Percentiles rank a stretch among this genome's conserved stretches.
These are phyloP conservation scores for Climacium dendroides DNA, from an alignment of 225 moss, liverwort and hornwort genomes.

Conservation along the genomic window DNA sequence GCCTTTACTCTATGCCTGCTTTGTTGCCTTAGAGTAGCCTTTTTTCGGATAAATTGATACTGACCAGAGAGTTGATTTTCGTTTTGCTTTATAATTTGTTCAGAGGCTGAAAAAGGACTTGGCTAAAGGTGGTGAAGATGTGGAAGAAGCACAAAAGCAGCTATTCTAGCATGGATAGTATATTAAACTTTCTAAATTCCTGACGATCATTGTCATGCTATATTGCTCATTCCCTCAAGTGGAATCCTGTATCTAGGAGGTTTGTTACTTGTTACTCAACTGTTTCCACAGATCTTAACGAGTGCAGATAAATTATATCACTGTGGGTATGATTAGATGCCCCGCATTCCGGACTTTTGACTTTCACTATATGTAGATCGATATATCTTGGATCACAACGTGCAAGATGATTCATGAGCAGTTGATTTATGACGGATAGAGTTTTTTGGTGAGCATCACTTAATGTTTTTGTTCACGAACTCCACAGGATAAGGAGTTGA, in stretches of 20 bases:
- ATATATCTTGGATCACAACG: background rate
- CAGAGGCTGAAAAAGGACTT: constrained; percentile 53
- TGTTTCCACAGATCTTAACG: background rate
- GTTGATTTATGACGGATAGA: background rate
- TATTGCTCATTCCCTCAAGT: background rate
- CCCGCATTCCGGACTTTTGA: background rate
- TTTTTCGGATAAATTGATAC: background rate
- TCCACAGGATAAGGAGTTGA: constrained; percentile 72
- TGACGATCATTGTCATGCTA: background rate
- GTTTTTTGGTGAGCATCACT: background rate
- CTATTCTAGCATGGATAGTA: constrained; percentile 89
- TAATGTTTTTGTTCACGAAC: background rate
- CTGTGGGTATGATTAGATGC: background rate
- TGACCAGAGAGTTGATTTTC: background rate
- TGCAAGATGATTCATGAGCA: background rate
- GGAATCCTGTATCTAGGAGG: background rate
- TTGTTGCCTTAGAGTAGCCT: background rate
- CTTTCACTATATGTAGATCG: background rate
- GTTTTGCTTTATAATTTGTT: background rate
- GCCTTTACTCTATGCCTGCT: background rate
- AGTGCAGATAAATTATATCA: background rate
- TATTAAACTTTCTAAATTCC: constrained; percentile 19
- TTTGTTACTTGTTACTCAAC: background rate
- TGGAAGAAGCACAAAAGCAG: constrained; percentile 29
- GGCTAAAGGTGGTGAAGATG: constrained; percentile 25